Evolutionary conservation across 176 grass and related monocot genomes (phyloP).

Genomic region (Eleusine coracana): DNA sequence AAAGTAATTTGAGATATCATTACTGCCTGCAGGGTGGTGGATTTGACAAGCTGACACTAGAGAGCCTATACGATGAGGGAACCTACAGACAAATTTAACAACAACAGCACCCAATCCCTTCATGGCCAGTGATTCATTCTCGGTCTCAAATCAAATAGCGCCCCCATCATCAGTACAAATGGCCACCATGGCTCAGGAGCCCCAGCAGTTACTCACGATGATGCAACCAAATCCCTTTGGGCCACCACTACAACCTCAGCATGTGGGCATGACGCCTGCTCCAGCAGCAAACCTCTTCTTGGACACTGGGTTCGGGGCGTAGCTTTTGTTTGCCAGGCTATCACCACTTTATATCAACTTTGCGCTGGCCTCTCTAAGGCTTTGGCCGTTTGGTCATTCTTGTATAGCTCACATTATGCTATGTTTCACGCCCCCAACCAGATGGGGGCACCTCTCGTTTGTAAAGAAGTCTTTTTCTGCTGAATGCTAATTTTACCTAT

Average conservation of each 20-base stretch:
- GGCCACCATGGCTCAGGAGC: constrained; percentile 57
- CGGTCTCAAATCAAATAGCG: constrained; percentile 60
- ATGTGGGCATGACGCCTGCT: constrained; percentile 1
- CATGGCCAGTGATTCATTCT: constrained; percentile 73
- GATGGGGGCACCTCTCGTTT: not conserved
- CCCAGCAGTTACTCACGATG: constrained; percentile 59
- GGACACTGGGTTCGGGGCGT: constrained; percentile 51
- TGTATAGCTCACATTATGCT: constrained; percentile 26
- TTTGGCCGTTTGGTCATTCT: constrained; percentile 41
- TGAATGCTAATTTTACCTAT: not conserved
- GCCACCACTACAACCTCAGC: constrained; percentile 36
- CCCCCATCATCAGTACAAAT: constrained; percentile 78
- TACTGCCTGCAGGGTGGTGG: constrained; percentile 62
- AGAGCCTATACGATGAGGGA: constrained; percentile 76
- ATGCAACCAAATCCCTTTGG: constrained; percentile 70
- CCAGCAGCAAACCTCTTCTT: constrained; percentile 60
- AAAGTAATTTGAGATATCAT: not conserved
- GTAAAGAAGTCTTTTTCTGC: constrained; percentile 34
- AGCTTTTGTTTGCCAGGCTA: constrained; percentile 20
- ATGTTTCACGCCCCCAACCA: not conserved
- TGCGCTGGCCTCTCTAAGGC: constrained; percentile 21
- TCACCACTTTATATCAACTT: constrained; percentile 10
- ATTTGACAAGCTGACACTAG: constrained; percentile 74
- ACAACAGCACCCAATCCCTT: constrained; percentile 74
- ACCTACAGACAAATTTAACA: constrained; percentile 75